Evolutionary conservation across 345 rosid species (phyloP).

Genomic region (Lepidium africanum): DNA sequence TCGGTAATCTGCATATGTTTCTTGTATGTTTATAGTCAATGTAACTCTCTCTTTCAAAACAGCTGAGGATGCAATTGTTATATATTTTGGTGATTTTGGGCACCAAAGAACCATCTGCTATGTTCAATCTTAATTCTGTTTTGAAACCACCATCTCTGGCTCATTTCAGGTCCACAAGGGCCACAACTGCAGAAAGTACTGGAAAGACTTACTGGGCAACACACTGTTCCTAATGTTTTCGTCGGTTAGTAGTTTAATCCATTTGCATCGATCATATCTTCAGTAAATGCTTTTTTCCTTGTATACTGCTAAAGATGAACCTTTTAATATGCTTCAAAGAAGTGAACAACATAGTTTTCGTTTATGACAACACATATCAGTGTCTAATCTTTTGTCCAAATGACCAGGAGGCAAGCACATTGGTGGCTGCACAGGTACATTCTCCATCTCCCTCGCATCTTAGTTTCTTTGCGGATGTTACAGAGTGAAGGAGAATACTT

Average conservation of each 20-base stretch:
- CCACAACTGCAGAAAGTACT: constrained; percentile 78
- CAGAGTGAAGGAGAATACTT: background rate
- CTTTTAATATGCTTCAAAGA: background rate
- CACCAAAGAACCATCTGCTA: background rate
- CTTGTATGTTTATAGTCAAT: background rate
- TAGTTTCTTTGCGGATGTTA: background rate
- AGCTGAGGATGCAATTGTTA: background rate
- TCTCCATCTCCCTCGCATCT: background rate
- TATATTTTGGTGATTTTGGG: background rate
- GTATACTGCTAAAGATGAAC: background rate
- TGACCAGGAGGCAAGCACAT: constrained; percentile 88
- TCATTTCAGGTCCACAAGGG: constrained; percentile 73
- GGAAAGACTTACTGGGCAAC: constrained; percentile 88
- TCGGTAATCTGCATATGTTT: background rate
- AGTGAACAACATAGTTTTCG: background rate
- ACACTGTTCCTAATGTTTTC: constrained; percentile 91
- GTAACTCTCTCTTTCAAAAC: background rate
- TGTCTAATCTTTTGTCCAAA: background rate
- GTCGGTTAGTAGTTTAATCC: constrained; percentile 44
- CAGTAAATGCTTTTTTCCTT: background rate
- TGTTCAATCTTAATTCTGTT: background rate
- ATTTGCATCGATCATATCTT: background rate
- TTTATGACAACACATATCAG: background rate
- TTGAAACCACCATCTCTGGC: background rate
- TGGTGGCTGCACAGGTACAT: constrained; percentile 90